Conservation (phyloP, 2,329 filamentous ascomycete genomes). For the Penicillium sclerotigenum region DNA sequence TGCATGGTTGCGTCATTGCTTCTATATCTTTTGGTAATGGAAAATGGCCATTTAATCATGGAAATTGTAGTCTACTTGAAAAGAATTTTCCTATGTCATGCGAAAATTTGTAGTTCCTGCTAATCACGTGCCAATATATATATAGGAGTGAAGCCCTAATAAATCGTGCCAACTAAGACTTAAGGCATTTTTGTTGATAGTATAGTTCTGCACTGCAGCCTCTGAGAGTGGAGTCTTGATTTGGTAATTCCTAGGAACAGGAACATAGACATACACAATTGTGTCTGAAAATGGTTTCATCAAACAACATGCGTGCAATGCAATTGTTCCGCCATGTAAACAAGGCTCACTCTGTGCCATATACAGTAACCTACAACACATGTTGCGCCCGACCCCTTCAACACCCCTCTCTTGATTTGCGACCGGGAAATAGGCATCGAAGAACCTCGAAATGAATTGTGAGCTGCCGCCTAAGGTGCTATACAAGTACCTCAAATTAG, state of each 20-base stretch:
- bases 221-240: accelerated
- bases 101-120: neutral
- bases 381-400: neutral
- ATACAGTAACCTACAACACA: neutral
- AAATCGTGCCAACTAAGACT: neutral
- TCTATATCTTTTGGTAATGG: neutral
- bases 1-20: neutral
- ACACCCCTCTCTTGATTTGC: neutral
- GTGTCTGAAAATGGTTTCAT: too few relatives aligned
- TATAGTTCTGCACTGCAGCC: neutral
- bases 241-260: neutral
- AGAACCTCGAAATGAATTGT: neutral
- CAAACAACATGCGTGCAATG: neutral
- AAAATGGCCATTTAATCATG: neutral
- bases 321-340: neutral
- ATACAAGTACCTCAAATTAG: neutral
- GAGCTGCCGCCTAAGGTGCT: neutral
- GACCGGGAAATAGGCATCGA: neutral
- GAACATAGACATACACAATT: too few relatives aligned
- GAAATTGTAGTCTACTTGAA: neutral
- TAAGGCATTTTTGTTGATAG: neutral
- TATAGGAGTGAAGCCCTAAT: slow-evolving; percentile 1
- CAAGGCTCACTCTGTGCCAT: neutral
- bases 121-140: slow-evolving; percentile 2
- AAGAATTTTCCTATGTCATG: neutral